These are phyloP conservation scores for Flammula alnicola DNA, from an alignment of 1,284 basidiomycete species.

Conservation along the genomic window DNA sequence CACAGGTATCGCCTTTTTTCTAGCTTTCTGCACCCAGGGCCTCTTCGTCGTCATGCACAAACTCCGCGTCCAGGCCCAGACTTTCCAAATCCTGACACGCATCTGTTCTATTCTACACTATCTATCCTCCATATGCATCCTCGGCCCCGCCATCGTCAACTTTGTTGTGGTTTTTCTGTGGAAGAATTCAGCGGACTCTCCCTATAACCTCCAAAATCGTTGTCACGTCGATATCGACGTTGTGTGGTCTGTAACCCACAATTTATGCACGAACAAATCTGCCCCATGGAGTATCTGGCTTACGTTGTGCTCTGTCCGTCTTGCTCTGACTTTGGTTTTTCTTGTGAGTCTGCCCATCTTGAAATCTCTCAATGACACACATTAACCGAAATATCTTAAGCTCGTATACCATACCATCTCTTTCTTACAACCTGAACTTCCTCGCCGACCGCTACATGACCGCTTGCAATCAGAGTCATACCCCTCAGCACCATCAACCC, in stretches of 20 bases:
- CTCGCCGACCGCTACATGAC: conserved; percentile 24
- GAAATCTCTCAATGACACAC: conserved; percentile 4
- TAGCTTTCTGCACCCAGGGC: conserved; percentile 49
- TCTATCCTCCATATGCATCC: conserved; percentile 50
- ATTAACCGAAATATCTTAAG: conserved; percentile 18
- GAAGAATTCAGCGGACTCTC: conserved; percentile 41
- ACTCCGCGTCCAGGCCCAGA: conserved; percentile 38
- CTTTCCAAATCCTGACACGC: conserved; percentile 31
- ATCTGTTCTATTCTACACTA: conserved; percentile 41
- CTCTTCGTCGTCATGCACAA: conserved; percentile 48
- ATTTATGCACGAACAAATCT: conserved; percentile 37
- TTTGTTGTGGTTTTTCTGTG: conserved; percentile 56
- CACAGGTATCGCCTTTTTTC: conserved; percentile 60
- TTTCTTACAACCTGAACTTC: conserved; percentile 18
- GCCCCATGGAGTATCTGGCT: conserved; percentile 58
- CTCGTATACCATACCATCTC: conserved; percentile 32
- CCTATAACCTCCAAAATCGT: conserved; percentile 46
- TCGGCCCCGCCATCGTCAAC: conserved; percentile 57
- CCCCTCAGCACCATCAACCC: conserved; percentile 25
- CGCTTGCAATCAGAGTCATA: conserved; percentile 28
- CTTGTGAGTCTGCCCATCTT: conserved; percentile 46
- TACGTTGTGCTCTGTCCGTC: conserved; percentile 50
- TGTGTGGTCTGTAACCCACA: conserved; percentile 53
- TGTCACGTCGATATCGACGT: conserved; percentile 69
- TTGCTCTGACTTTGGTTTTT: conserved; percentile 52